These are phyloP conservation scores for Fusarium oligoseptatum DNA, from an alignment of 2,329 filamentous ascomycete genomes.

Conservation along the genomic window DNA sequence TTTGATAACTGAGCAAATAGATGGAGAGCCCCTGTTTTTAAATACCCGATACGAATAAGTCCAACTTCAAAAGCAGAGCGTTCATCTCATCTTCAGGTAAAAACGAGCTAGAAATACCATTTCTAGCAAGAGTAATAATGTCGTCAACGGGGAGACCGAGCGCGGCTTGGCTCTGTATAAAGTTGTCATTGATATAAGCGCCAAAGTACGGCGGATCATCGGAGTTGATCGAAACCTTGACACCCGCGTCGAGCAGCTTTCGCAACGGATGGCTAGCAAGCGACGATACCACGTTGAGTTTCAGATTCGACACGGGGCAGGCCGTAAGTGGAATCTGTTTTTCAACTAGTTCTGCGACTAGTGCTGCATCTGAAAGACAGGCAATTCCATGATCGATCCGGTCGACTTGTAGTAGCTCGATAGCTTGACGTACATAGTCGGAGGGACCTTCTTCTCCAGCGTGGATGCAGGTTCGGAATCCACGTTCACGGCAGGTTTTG, in stretches of 20 bases:
- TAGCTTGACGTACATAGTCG: background rate
- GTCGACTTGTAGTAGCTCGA: background rate
- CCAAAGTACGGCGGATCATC: background rate
- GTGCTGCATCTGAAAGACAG: background rate
- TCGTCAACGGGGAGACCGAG: background rate
- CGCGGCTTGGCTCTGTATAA: background rate
- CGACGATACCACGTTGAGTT: background rate
- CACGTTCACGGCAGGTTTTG: background rate
- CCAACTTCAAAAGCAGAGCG: background rate
- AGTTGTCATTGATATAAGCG: background rate
- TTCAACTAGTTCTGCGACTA: background rate
- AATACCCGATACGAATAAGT: accelerated
- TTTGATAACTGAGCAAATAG: background rate
- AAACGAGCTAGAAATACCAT: background rate
- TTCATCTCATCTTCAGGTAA: background rate
- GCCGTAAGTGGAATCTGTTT: background rate
- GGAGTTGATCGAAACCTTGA: background rate
- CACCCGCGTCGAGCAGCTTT: background rate
- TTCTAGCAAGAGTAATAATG: background rate
- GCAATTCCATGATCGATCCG: background rate
- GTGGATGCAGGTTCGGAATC: background rate
- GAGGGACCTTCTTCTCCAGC: background rate
- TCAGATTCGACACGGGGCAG: background rate
- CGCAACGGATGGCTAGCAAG: background rate
- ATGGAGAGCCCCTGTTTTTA: background rate